phyloP scores from a whole-genome alignment of 2,329 filamentous ascomycete genomes.

The Triangularia verruculosa region DNA sequence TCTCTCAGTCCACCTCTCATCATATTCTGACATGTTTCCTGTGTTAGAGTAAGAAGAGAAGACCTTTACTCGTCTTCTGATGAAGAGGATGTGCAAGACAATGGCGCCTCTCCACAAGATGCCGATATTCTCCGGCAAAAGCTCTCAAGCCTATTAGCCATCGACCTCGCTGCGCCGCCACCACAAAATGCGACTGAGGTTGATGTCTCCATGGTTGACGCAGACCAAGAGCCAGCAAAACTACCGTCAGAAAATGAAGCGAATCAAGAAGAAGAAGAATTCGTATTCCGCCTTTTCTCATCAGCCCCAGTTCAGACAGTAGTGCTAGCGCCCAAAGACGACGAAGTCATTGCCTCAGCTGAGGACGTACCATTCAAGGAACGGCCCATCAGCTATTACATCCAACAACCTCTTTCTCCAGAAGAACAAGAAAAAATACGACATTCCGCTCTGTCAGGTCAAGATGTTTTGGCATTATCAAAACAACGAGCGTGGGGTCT shows the following conservation, averaged over 20 bases:
- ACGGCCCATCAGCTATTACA: constrained; percentile 49
- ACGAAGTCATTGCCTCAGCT: constrained; percentile 32
- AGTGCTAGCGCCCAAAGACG: constrained; percentile 44
- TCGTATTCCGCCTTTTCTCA: constrained; percentile 58
- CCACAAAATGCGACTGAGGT: neutral
- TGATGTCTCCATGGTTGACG: neutral
- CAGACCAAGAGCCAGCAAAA: constrained; percentile 3
- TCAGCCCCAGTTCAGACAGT: constrained; percentile 42
- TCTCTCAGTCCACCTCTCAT: neutral
- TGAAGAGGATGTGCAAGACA: neutral
- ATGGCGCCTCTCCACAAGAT: constrained; percentile 36
- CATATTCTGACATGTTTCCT: constrained; percentile 3
- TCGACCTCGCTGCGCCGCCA: constrained; percentile 32
- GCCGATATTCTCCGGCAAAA: constrained; percentile 42
- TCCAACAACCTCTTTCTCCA: constrained; percentile 40
- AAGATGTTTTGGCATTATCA: constrained; percentile 48
- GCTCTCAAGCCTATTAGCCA: constrained; percentile 45
- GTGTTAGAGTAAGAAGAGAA: constrained; percentile 51
- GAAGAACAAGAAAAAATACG: constrained; percentile 40
- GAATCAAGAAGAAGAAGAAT: constrained; percentile 36
- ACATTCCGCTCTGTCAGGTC: constrained; percentile 48
- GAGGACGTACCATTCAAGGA: constrained; percentile 40
- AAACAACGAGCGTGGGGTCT: constrained; percentile 51
- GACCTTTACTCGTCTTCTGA: constrained; percentile 39
- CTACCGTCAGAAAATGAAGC: constrained; percentile 22